phyloP scores from a whole-genome alignment of 2,329 filamentous ascomycete genomes.

The Iodosphaeria phyllophila region DNA sequence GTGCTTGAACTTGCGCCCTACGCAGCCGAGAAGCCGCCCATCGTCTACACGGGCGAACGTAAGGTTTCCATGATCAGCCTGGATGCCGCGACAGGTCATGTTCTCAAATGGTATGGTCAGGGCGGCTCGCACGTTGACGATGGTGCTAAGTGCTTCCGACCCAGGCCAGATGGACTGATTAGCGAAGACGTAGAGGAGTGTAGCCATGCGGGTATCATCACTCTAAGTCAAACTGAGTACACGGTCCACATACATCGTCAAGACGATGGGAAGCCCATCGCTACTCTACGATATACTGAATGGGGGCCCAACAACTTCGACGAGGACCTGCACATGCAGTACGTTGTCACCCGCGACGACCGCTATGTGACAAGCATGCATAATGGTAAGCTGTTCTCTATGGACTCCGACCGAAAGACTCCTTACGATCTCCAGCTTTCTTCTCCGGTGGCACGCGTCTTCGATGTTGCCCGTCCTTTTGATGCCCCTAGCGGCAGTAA shows the following conservation, averaged over 20 bases:
- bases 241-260: conserved; percentile 67
- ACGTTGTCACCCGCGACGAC: conserved; percentile 62
- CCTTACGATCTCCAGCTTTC: conserved; percentile 52
- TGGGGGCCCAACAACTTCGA: conserved; percentile 91
- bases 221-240: conserved; percentile 76
- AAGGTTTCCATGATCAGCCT: conserved; percentile 78
- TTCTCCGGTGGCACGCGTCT: conserved; percentile 70
- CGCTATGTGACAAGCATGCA: conserved; percentile 78
- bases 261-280: conserved; percentile 56
- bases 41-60: conserved; percentile 84
- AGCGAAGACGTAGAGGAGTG: conserved; percentile 52
- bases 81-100: conserved; percentile 66
- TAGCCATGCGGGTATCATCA: conserved; percentile 61
- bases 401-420: conserved; percentile 44
- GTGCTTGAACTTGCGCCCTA: conserved; percentile 72
- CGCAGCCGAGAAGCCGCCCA: conserved; percentile 51
- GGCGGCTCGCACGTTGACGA: conserved; percentile 48
- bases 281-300: conserved; percentile 81
- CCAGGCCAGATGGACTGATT: conserved; percentile 47
- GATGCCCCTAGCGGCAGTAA: conserved; percentile 43
- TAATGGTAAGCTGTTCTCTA: conserved; percentile 68
- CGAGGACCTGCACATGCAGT: conserved; percentile 69
- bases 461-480: conserved; percentile 65
- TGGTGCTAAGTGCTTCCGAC: conserved; percentile 55
- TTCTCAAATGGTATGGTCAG: conserved; percentile 71